Base-by-base conservation (phyloP, 1,284 basidiomycete species). In the Rhodotorula sp. region DNA sequence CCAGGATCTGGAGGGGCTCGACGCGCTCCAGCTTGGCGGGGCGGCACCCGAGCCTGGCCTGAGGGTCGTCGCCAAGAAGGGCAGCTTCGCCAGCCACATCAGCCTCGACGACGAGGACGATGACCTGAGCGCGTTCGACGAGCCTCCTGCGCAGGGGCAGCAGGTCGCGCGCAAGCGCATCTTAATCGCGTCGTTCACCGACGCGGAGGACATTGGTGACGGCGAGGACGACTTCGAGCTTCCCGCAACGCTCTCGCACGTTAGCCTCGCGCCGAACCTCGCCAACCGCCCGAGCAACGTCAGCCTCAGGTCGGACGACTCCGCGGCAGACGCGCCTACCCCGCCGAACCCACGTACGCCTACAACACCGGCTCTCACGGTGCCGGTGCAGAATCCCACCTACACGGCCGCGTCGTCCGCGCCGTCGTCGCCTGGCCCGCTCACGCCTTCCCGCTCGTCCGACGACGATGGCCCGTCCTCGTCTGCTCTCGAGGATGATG, bases 201-300 rank as follows among this genome's bases (percentile, higher is more conserved):
- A 71, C 67, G 89, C 90, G 71, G 89, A 90, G 75, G 86, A 91
- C 74, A 90, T 91, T 80, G 86, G 87, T 70, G 91, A 86, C 61
- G 90, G 92, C 79, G 86, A 61, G 39, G 53, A 55, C 53, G 61
- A 55, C 39, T 71, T 71, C 41, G 70, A 88, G 25, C 84, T 93
- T 39, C 91, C 91, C 50, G 85, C 85, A 58, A 88, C 56, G 19
- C 39, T 58, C 41, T 66, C 48, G 57, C 63, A 41, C n/a, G 27
- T 70, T 55, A 36, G 27, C 9, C 60, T 70, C 56, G 57, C 68
- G 3, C 67, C 70, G 56, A 89, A 90, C 69, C 83, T 89, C 71
- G 86, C 88, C 76, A 89, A 89, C 78, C 87, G 89, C 19, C 29
- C 54, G 10, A 58, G 54, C 29, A 6, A 60, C 27, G 13, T 55